These are phyloP conservation scores for Colletotrichum viniferum DNA, from an alignment of 2,329 filamentous ascomycete genomes.

Conservation along the genomic window DNA sequence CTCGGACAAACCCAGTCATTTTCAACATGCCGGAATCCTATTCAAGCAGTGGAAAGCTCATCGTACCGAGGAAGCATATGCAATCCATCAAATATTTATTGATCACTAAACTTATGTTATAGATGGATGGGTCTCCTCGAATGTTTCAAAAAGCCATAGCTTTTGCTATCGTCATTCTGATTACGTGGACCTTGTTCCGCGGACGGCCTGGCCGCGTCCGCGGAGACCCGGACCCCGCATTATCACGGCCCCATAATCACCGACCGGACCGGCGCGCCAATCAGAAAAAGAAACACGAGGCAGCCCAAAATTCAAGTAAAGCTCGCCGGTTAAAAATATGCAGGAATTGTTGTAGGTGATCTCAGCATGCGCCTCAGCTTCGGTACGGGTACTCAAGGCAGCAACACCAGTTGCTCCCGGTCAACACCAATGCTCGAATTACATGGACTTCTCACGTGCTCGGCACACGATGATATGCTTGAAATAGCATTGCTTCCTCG, in stretches of 20 bases:
- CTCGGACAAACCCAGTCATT: background rate
- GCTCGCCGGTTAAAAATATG: background rate
- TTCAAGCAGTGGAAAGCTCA: background rate
- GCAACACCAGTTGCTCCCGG: background rate
- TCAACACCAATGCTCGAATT: background rate
- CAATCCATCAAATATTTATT: background rate
- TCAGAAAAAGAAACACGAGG: background rate
- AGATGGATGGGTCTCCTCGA: rapidly evolving
- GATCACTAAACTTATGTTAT: background rate
- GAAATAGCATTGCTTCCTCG: background rate
- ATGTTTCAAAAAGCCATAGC: background rate
- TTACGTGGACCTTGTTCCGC: background rate
- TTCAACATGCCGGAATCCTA: background rate
- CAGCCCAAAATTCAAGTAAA: background rate
- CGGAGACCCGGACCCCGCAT: background rate
- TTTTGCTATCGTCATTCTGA: background rate
- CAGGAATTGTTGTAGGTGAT: background rate
- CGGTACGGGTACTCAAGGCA: background rate
- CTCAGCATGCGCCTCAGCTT: background rate
- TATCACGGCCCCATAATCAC: background rate
- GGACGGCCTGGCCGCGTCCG: background rate
- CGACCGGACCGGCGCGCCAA: background rate
- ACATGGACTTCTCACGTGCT: background rate
- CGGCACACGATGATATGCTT: background rate
- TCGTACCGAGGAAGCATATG: background rate